phyloP scores from a whole-genome alignment of 2,329 filamentous ascomycete species.

The Juglanconis sp. region DNA sequence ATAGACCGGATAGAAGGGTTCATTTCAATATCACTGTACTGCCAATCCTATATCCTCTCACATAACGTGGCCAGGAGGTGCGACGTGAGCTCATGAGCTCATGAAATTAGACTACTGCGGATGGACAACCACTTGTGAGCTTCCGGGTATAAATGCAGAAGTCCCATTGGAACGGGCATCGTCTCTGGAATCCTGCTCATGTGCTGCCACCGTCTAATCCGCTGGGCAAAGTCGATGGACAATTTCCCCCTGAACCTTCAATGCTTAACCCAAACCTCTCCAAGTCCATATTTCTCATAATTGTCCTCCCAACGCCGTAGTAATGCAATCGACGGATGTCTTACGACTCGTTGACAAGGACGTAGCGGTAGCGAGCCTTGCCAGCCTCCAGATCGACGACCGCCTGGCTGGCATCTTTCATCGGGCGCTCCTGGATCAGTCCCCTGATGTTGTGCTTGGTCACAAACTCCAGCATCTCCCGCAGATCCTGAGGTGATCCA shows the following conservation, averaged over 20 bases:
- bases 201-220: no score
- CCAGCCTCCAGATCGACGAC: conserved; percentile 54
- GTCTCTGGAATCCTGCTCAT: no score
- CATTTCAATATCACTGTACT: no score
- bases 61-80: no score
- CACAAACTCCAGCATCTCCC: conserved; percentile 56
- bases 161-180: no score
- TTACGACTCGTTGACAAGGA: conserved; percentile 39
- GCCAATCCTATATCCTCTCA: no score
- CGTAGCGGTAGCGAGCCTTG: conserved; percentile 47
- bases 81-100: no score
- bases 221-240: neutral
- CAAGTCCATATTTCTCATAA: neutral
- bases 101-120: no score
- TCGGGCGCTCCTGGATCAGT: conserved; percentile 49
- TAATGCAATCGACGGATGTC: neutral
- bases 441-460: conserved; percentile 53
- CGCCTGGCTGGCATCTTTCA: conserved; percentile 53
- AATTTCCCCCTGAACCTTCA: neutral
- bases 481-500: conserved; percentile 51
- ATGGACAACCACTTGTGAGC: no score
- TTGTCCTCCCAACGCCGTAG: neutral
- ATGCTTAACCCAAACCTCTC: neutral
- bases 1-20: no score
- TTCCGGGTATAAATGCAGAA: no score